phyloP scores from a whole-genome alignment of 352 stramenopile species.

The Phytophthora sp. region DNA sequence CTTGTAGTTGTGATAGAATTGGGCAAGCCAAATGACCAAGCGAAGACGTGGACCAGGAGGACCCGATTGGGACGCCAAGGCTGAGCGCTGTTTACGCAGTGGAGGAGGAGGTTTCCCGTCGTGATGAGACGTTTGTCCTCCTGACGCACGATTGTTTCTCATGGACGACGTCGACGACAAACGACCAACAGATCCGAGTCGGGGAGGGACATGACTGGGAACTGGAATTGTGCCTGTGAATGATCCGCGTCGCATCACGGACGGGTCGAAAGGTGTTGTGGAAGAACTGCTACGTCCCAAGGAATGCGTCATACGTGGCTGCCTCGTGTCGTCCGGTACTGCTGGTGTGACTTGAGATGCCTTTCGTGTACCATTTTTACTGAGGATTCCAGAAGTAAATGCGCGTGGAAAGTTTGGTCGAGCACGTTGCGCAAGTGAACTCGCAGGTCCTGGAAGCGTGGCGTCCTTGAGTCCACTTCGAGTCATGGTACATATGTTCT shows the following conservation, averaged over 20 bases:
- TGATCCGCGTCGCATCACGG: conserved; percentile 17
- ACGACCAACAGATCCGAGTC: conserved; percentile 19
- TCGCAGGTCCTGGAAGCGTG: conserved; percentile 7
- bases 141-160: conserved; percentile 26
- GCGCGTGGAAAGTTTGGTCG: conserved; percentile 1
- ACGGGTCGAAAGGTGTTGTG: neutral
- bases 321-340: neutral
- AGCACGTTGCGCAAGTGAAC: conserved; percentile 7
- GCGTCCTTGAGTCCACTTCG: conserved; percentile 12
- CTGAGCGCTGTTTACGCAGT: conserved; percentile 36
- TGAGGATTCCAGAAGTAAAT: conserved; percentile 4
- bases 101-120: conserved; percentile 16
- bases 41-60: conserved; percentile 27
- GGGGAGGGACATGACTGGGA: conserved; percentile 5
- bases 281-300: neutral
- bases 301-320: too few relatives aligned
- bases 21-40: conserved; percentile 40
- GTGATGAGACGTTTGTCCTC: conserved; percentile 9
- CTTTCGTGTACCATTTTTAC: conserved; percentile 11
- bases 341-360: conserved; percentile 18
- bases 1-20: conserved; percentile 51
- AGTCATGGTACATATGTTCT: conserved; percentile 18
- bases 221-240: conserved; percentile 30
- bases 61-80: conserved; percentile 39
- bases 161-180: conserved; percentile 29